Conservation (phyloP, 129 eudicot genomes). For the Pittosporum tobira region DNA sequence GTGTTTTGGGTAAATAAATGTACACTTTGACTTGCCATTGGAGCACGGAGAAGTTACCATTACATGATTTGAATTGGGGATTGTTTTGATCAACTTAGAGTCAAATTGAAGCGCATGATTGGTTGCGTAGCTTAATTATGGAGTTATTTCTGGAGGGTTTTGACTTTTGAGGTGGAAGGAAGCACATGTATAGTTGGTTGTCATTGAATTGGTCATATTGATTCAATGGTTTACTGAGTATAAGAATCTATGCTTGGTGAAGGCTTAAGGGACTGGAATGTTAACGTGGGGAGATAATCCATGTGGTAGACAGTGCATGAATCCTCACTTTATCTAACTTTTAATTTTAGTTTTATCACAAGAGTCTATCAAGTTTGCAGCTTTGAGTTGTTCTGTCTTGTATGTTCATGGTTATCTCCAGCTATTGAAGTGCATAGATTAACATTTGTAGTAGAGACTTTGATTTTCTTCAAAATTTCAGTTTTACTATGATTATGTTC, state of each 20-base stretch:
- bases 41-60: neutral
- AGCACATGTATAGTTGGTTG: neutral
- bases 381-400: too few relatives aligned
- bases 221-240: neutral
- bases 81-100: neutral
- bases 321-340: neutral
- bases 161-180: neutral
- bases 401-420: too few relatives aligned
- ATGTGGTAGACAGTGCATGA: neutral
- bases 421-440: too few relatives aligned
- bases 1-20: conserved; percentile 5
- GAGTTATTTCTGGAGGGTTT: conserved; percentile 4
- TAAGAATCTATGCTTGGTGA: neutral
- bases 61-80: neutral
- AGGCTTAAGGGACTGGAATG: neutral
- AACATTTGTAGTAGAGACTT: too few relatives aligned
- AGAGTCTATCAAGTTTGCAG: too few relatives aligned
- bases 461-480: too few relatives aligned
- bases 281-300: neutral
- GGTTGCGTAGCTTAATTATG: conserved; percentile 13
- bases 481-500: too few relatives aligned
- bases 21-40: neutral
- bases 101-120: conserved; percentile 19
- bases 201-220: neutral
- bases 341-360: too few relatives aligned